phyloP scores from a whole-genome alignment of 2,329 filamentous ascomycete genomes.

The Phaeosphaeriaceae sp. region DNA sequence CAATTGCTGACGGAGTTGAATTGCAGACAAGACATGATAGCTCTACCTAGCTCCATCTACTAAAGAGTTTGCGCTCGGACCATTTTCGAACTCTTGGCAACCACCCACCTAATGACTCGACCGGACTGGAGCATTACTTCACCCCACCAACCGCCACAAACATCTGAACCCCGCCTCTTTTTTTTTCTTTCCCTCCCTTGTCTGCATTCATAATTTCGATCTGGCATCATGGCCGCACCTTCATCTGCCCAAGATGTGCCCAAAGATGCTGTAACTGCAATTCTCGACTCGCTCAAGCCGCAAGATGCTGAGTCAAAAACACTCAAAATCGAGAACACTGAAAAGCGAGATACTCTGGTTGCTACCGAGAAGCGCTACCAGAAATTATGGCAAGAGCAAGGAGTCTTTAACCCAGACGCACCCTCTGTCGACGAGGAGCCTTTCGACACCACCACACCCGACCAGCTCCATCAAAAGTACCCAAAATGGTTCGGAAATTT shows the following conservation, averaged over 20 bases:
- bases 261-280: constrained; percentile 57
- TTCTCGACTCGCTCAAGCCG: constrained; percentile 62
- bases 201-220: constrained; percentile 3
- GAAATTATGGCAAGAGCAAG: constrained; percentile 76
- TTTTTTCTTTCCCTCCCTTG: constrained; percentile 23
- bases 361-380: constrained; percentile 92
- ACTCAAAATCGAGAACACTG: constrained; percentile 75
- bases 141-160: constrained; percentile 8
- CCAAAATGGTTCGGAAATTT: constrained; percentile 92
- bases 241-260: constrained; percentile 33
- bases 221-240: constrained; percentile 40
- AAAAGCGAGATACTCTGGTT: constrained; percentile 84
- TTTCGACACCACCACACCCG: constrained; percentile 72
- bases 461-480: constrained; percentile 76
- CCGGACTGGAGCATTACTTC: constrained; percentile 14
- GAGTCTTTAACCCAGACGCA: constrained; percentile 84
- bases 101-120: constrained; percentile 24
- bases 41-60: constrained; percentile 13
- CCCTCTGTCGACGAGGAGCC: constrained; percentile 80
- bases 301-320: constrained; percentile 64
- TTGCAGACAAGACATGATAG: too few relatives aligned
- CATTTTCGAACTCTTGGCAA: constrained; percentile 20
- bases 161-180: constrained; percentile 3
- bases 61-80: constrained; percentile 13
- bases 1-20: too few relatives aligned